Conservation (phyloP, 1,139 yeast genomes). For the Blastobotrys illinoisensis region DNA sequence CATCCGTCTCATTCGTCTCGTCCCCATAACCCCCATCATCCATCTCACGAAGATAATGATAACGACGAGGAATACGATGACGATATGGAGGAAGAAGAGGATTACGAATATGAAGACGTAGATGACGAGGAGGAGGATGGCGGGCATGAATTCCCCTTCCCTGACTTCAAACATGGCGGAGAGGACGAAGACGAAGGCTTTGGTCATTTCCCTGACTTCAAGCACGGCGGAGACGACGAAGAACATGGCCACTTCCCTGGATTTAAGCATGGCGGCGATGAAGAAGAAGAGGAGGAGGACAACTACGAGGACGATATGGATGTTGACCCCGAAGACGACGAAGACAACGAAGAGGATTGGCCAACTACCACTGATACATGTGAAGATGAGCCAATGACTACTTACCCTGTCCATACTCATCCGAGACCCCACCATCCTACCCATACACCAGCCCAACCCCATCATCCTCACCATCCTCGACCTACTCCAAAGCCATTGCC, state of each 20-base stretch:
- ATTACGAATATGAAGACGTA: background rate
- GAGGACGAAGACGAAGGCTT: background rate
- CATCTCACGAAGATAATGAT: conserved; percentile 4
- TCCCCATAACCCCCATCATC: background rate
- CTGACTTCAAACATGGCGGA: background rate
- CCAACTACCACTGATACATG: background rate
- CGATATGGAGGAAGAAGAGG: conserved; percentile 4
- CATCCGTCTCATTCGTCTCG: background rate
- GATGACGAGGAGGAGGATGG: conserved; percentile 7
- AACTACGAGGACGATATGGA: conserved; percentile 6
- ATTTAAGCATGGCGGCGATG: background rate
- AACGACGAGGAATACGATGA: background rate
- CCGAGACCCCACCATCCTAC: background rate
- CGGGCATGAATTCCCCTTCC: background rate
- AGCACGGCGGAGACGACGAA: background rate
- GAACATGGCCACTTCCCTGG: background rate
- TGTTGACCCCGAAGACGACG: conserved; percentile 2
- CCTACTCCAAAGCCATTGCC: background rate
- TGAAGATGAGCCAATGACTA: background rate
- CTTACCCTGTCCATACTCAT: background rate
- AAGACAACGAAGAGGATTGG: background rate
- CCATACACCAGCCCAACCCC: background rate
- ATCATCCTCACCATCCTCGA: background rate
- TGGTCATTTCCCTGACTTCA: background rate
- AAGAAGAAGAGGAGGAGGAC: background rate